Base-by-base conservation (phyloP, 2,329 filamentous ascomycete species). In the Fusarium buxicola region DNA sequence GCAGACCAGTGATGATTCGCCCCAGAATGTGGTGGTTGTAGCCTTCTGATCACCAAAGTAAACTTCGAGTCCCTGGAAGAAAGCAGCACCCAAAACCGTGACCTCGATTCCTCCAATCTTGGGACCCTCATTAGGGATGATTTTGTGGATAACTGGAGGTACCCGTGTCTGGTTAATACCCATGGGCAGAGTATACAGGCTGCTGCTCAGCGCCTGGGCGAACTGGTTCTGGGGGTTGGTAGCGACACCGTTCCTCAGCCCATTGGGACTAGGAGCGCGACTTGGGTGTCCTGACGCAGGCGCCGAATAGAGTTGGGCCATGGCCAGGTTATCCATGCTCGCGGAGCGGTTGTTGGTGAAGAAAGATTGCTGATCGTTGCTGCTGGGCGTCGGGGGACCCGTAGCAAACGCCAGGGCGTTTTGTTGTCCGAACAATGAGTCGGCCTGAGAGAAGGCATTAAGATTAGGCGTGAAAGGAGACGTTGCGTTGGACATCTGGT, bases 101-200 rank as follows among this genome's bases (percentile, higher is more conserved):
- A 97, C 92, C 74, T 97, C 93, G 48, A 92, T 93, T 36, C 93
- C 93, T 57, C 93, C 93, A 31, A 86, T 87, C 56, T 89, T 91
- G 7, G 93, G 91, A 0, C 93, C 93, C 74, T 96, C 91, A 27
- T 84, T 85, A 1, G 94, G 93, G 31, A 95, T 92, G 60, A 97
- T 84, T 74, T 94, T 94, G 73, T 92, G 89, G 18, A 96, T 94
- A 15, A 89, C 86, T 3, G 84, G 80, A 10, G 77, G 73, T 1
- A 66, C 52, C 27, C 83, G 78, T n/a, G 82, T 78, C 38, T 82
- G 80, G 44, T 80, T 80, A 52, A 84, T 77, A 8, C 75, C 76
- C 25, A 86, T 73, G 25, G 85, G 80, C 28, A 85, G 75, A 16
- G 76, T 74, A 74, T 83, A 87, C 4, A 88, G 70, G 46, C 78